A percentile compares a stretch with the other conserved stretches of the same genome.
Conservation (phyloP, 306 rosid genomes). For the Oemleria cerasiformis region DNA sequence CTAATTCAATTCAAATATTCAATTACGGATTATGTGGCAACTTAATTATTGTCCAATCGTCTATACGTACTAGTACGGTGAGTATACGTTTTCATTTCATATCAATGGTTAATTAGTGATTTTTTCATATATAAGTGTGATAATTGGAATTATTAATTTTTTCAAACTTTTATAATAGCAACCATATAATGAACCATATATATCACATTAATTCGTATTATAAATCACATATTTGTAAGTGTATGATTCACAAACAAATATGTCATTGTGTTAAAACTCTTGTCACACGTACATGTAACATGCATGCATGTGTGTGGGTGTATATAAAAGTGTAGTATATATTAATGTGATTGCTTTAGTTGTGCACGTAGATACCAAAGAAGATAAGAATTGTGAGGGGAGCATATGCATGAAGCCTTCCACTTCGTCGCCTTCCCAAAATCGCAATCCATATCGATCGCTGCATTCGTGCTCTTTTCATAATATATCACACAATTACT, state of each 20-base stretch:
- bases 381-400: conserved; percentile 25
- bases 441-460: background rate
- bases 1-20: background rate
- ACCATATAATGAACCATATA: no score
- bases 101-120: no score
- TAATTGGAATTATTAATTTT: no score
- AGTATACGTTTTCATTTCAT: no score
- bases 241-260: no score
- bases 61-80: no score
- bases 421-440: conserved; percentile 21
- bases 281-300: background rate
- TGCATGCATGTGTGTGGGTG: background rate
- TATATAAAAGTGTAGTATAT: background rate
- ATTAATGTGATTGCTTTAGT: background rate
- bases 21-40: conserved; percentile 20
- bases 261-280: no score
- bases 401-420: conserved; percentile 6
- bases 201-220: no score
- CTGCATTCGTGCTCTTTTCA: conserved; percentile 7
- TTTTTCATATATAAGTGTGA: no score
- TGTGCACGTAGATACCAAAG: background rate
- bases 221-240: no score
- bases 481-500: background rate
- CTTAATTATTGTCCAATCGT: conserved; percentile 9
- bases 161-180: no score